Evolutionary conservation across 495 filamentous ascomycete genomes (phyloP), one percentile per base, ranked within the genome.

Genomic region (Aspergillus asperescens): DNA sequence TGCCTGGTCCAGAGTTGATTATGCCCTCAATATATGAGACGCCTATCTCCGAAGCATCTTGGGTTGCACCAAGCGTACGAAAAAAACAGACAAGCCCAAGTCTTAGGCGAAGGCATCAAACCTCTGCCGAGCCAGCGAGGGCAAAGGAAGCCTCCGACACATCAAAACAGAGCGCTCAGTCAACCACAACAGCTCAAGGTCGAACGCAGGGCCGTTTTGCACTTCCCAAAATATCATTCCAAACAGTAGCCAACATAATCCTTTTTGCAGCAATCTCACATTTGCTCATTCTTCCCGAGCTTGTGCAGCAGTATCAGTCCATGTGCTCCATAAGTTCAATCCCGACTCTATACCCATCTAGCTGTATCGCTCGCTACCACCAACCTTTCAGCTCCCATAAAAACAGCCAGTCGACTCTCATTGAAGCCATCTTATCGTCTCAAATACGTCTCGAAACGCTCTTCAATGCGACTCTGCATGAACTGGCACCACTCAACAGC

Each of bases 1-100:
- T 64, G 39, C 65, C 69, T 12, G 73, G 73, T 12, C 73, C 71
- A 3, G 71, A 76, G 42, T 65, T 76, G 6, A 66, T 76, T 31
- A 76, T 76, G 73, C 73, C 73, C 1, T 74, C 71, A 4, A 72
- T 76, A 20, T 67, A 68, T 52, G 70, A 72, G 41, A 54, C 60
- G 1, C 61, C 66, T 9, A 62, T 68, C 25, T 59, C 63, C 23
- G 67, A 75, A 32, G 65, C 50, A 34, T 74, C 71, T 19, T 76
- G 71, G 71, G 58, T 74, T 10, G 63, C 67, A 2, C 68, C 71
- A 27, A 54, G 54, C 40, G 45, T 65, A 25, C 67, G 54, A 24
- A 49, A 62, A 0, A 60, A 57, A 22, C 51, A 55, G 31, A 37
- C 52, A 13, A 46, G 51, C 19, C 20, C 47, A 18, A 45, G 25